Conservation (phyloP, 805 yeast species). For the Scheffersomyces lignosus region DNA sequence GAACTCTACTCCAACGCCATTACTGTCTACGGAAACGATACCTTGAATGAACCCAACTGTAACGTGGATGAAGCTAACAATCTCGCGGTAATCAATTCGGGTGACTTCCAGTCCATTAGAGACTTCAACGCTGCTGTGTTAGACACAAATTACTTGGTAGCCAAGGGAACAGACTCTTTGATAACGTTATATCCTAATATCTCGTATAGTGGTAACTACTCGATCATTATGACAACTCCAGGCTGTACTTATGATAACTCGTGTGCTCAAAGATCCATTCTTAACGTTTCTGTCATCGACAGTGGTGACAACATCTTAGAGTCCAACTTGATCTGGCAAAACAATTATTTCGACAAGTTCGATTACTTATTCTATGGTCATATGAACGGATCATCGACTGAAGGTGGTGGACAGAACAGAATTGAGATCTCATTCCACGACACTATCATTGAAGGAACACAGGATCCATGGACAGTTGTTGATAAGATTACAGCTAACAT, state of each 20-base stretch:
- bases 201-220: slow-evolving; percentile 70
- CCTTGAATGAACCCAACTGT: slow-evolving; percentile 70
- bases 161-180: slow-evolving; percentile 26
- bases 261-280: slow-evolving; percentile 71
- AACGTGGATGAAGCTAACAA: slow-evolving; percentile 21
- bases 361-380: slow-evolving; percentile 76
- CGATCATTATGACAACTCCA: slow-evolving; percentile 76
- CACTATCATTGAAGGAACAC: slow-evolving; percentile 19
- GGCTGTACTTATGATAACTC: slow-evolving; percentile 74
- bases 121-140: slow-evolving; percentile 19
- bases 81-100: slow-evolving; percentile 23
- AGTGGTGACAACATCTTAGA: slow-evolving; percentile 45
- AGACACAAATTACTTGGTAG: slow-evolving; percentile 35
- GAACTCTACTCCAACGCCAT: slow-evolving; percentile 64
- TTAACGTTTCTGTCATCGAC: slow-evolving; percentile 67
- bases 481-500: slow-evolving; percentile 59
- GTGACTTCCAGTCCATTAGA: slow-evolving; percentile 29
- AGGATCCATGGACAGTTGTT: slow-evolving; percentile 60
- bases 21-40: slow-evolving; percentile 70
- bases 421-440: slow-evolving; percentile 28
- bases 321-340: slow-evolving; percentile 64
- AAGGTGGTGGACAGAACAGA: slow-evolving; percentile 27
- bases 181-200: slow-evolving; percentile 64
- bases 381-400: slow-evolving; percentile 50
- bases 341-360: slow-evolving; percentile 76